Percentiles rank a stretch among this genome's conserved stretches.
Conservation (phyloP, 2,329 filamentous ascomycete species). For the Colletotrichum neosansevieriae region DNA sequence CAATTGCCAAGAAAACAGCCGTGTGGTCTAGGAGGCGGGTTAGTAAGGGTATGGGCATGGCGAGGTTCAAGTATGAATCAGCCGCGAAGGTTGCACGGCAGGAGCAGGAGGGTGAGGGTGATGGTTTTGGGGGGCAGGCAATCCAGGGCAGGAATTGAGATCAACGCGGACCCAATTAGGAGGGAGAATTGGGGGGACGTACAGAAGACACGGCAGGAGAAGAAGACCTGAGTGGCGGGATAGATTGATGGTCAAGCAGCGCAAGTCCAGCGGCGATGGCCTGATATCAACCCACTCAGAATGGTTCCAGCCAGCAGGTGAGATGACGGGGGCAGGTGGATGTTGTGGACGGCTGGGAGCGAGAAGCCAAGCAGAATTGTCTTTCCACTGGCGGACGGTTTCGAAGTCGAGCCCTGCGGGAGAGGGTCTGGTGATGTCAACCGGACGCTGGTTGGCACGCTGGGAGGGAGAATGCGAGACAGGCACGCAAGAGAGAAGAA, state of each 20-base stretch:
- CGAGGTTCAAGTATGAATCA: conserved; percentile 23
- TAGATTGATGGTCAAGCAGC: conserved; percentile 7
- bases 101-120: conserved; percentile 12
- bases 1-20: conserved; percentile 27
- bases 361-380: conserved; percentile 10
- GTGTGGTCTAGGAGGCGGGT: conserved; percentile 17
- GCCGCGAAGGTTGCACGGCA: conserved; percentile 14
- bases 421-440: conserved; percentile 36
- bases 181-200: conserved; percentile 23
- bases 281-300: conserved; percentile 32
- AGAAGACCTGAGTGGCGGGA: not conserved
- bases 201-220: conserved; percentile 14
- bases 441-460: conserved; percentile 29
- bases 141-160: conserved; percentile 21
- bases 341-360: not conserved
- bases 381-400: conserved; percentile 19
- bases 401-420: conserved; percentile 12
- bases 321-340: conserved; percentile 13
- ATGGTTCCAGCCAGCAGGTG: conserved; percentile 30
- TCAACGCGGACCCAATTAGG: conserved; percentile 20
- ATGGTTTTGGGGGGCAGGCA: not conserved
- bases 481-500: conserved; percentile 1
- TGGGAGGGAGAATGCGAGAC: conserved; percentile 27
- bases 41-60: conserved; percentile 30
- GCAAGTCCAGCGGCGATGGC: conserved; percentile 16